These are phyloP conservation scores for Kwoniella sp. DNA, from an alignment of 768 basidiomycete species.

Conservation along the genomic window DNA sequence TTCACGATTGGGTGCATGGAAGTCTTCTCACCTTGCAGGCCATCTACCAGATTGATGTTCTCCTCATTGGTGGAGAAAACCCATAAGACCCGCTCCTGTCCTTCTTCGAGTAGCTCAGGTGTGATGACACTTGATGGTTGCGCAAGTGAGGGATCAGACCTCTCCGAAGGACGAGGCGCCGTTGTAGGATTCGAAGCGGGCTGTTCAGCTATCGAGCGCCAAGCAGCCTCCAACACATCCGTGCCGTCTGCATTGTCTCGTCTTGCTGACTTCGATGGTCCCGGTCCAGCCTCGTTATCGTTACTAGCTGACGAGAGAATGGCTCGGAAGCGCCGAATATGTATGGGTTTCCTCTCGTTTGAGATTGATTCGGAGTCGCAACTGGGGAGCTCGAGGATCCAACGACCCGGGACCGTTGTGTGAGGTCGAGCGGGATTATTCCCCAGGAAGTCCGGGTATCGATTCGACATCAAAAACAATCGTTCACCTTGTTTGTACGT, in stretches of 20 bases:
- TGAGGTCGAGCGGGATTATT: slow-evolving; percentile 16
- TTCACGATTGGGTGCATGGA: too few species aligned
- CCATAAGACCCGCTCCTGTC: slow-evolving; percentile 1
- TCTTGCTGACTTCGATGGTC: background rate
- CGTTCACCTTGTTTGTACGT: background rate
- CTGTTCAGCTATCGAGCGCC: slow-evolving; percentile 18
- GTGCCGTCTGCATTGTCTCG: background rate
- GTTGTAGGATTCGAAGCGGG: background rate
- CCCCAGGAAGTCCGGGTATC: slow-evolving; percentile 1
- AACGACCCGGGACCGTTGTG: slow-evolving; percentile 21
- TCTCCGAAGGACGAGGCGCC: background rate
- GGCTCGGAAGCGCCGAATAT: slow-evolving; percentile 19
- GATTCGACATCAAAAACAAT: background rate
- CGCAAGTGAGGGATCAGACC: background rate
- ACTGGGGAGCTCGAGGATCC: slow-evolving; percentile 34
- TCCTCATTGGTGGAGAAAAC: slow-evolving; percentile 5
- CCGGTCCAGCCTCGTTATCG: background rate
- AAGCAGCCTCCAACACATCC: slow-evolving; percentile 28
- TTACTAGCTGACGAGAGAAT: background rate
- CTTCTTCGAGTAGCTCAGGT: background rate
- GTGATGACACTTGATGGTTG: slow-evolving; percentile 1
- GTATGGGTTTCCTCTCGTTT: background rate
- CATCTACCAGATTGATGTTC: background rate
- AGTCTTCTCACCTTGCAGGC: slow-evolving; percentile 16
- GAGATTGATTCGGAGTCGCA: background rate